A percentile compares a stretch with the other conserved stretches of the same genome.
These are phyloP conservation scores for Miscanthus sacchariflorus DNA, from an alignment of 202 grass and related monocot species.

Conservation along the genomic window DNA sequence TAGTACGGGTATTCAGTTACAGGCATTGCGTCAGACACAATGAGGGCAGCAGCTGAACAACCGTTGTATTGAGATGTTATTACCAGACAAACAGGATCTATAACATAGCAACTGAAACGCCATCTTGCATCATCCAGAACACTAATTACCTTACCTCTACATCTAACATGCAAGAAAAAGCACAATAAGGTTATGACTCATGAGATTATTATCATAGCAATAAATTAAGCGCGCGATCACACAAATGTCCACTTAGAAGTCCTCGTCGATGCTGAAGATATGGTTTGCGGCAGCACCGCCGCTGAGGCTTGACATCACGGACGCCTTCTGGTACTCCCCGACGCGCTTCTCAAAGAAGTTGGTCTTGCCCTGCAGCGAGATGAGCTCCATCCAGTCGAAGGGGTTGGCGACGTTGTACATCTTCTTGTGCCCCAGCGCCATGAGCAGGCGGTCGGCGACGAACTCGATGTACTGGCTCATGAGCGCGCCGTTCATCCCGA, in stretches of 20 bases:
- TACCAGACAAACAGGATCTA: conserved; percentile 23
- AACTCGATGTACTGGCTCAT: conserved; percentile 96
- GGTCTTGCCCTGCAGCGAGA: conserved; percentile 88
- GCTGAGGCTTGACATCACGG: conserved; percentile 83
- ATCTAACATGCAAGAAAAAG: neutral
- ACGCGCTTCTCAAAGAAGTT: conserved; percentile 97
- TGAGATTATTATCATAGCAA: neutral
- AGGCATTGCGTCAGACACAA: neutral
- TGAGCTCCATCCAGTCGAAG: conserved; percentile 94
- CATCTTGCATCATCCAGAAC: neutral
- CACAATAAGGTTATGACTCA: neutral
- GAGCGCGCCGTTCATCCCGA: conserved; percentile 83
- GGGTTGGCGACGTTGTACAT: conserved; percentile 75
- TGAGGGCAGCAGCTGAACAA: neutral
- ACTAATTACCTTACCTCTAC: conserved; percentile 30
- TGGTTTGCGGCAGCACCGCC: conserved; percentile 46
- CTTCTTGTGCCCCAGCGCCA: conserved; percentile 64
- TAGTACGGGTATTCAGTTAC: too few species aligned
- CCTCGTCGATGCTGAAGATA: conserved; percentile 80
- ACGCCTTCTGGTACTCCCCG: conserved; percentile 87
- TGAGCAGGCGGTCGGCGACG: conserved; percentile 80
- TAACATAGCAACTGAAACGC: conserved; percentile 5
- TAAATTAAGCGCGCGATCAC: neutral
- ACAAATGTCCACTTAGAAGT: conserved; percentile 46
- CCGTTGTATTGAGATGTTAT: neutral